Base-by-base conservation (phyloP, 106 monocot genomes). In the Gastrodia elata region DNA sequence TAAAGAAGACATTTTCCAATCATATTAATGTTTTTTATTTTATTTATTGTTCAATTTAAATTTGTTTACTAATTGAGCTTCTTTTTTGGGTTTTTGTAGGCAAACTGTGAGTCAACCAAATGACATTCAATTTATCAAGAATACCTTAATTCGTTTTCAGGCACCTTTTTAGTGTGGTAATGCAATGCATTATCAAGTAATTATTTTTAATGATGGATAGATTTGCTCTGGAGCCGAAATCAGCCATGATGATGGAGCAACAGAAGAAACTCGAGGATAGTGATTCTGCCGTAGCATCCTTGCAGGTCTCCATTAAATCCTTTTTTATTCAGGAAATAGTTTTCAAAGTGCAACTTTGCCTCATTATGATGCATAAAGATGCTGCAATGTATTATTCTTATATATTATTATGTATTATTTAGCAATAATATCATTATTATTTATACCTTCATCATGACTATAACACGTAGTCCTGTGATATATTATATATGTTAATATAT, bases 221-320 rank as follows among this genome's bases (percentile, higher is more conserved):
- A 78, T 94, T 94, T 86, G 78, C 88, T 52, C 82, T 90, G 76
- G 94, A 94, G 78, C 90, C 90, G 34, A 94, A 90, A 82, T 88
- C 80, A 6, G 38, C 84, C 20, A 35, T 94, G 77, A 37, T 82
- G 75, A 76, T 43, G 22, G 94, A 94, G 71, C 94, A 90, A 49
- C 84, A 90, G 38, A 83, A 90, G 78, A 94, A 88, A 80, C 82
- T 90, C 11, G 87, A 82, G 64, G 94, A 94, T 57, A 84, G 90
- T 77, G 90, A 94, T 74, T 69, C 40, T 71, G 94, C 94, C 11
- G 81, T 90, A 78, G 65, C 85, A 59, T 78, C 90, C n/a, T 76
- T 94, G 71, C 82, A 84, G 94, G 93, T 93, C 9, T 38, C 38
- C 7, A 67, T 67, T n/a, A n/a, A n/a, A n/a, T n/a, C n/a, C n/a